Conservation (phyloP, 1,139 yeast species). For the Candida labiduridarum region DNA sequence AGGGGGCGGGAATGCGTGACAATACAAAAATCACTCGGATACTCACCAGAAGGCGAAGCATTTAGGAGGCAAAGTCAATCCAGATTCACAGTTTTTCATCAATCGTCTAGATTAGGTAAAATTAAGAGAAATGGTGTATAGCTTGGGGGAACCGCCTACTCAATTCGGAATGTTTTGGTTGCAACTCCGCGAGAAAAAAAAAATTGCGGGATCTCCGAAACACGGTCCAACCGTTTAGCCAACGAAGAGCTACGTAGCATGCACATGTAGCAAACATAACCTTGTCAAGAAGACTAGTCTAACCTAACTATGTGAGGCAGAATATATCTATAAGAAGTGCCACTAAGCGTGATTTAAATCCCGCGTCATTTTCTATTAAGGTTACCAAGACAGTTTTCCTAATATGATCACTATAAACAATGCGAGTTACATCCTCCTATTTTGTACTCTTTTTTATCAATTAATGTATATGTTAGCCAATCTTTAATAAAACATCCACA, state of each 20-base stretch:
- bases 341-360: too few species aligned
- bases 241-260: neutral
- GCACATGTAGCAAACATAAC: too few species aligned
- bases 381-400: too few species aligned
- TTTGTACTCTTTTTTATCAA: neutral
- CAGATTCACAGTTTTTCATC: too few species aligned
- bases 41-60: neutral
- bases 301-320: too few species aligned
- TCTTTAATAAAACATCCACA: neutral
- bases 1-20: neutral
- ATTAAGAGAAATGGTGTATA: neutral
- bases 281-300: too few species aligned
- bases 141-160: too few species aligned
- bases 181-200: neutral
- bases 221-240: neutral
- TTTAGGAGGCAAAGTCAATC: too few species aligned
- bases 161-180: neutral
- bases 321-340: too few species aligned
- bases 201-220: neutral
- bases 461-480: too few species aligned
- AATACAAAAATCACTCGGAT: constrained; percentile 1
- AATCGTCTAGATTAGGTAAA: neutral
- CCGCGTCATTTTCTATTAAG: too few species aligned
- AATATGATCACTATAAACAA: neutral
- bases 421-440: neutral